Evolutionary conservation across 2,329 filamentous ascomycete genomes (phyloP).

Genomic region (Apiospora aurea): DNA sequence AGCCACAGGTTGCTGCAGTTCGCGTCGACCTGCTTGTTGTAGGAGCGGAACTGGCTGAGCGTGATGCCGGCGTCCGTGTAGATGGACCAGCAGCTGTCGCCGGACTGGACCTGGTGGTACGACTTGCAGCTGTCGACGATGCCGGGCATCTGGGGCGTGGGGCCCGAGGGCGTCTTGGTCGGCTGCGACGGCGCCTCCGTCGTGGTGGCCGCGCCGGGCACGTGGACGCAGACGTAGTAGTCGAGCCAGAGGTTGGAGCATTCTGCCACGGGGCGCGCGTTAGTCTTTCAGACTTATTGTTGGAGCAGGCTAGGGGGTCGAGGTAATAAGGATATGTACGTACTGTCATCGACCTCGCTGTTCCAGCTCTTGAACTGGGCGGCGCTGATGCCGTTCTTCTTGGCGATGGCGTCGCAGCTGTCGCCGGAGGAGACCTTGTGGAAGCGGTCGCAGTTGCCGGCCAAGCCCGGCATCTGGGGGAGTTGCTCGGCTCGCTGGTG

Average conservation of each 20-base stretch:
- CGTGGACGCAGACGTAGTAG: conserved; percentile 33
- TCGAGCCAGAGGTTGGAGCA: conserved; percentile 34
- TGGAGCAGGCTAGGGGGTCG: too few relatives aligned
- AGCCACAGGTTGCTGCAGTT: conserved; percentile 46
- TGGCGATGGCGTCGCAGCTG: conserved; percentile 38
- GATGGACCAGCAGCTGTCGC: conserved; percentile 33
- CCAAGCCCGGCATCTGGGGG: conserved; percentile 28
- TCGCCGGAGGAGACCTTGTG: conserved; percentile 42
- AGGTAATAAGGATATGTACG: too few relatives aligned
- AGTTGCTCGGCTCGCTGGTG: conserved; percentile 28
- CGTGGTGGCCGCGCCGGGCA: conserved; percentile 18
- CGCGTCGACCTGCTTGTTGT: conserved; percentile 41
- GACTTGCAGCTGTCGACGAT: conserved; percentile 29
- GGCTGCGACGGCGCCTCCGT: conserved; percentile 21
- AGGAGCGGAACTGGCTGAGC: conserved; percentile 37
- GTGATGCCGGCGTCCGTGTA: conserved; percentile 36
- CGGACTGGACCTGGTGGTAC: conserved; percentile 27
- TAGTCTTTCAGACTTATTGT: neutral
- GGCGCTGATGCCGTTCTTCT: conserved; percentile 28
- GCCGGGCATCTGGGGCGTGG: conserved; percentile 30
- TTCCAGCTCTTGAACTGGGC: conserved; percentile 32
- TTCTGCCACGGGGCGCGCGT: neutral
- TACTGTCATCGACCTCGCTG: conserved; percentile 27
- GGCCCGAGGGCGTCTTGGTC: conserved; percentile 25
- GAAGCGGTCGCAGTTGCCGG: conserved; percentile 39